Evolutionary conservation across 1,284 basidiomycete species (phyloP), one percentile per base, ranked within the genome.

Genomic region (Megacollybia platyphylla): DNA sequence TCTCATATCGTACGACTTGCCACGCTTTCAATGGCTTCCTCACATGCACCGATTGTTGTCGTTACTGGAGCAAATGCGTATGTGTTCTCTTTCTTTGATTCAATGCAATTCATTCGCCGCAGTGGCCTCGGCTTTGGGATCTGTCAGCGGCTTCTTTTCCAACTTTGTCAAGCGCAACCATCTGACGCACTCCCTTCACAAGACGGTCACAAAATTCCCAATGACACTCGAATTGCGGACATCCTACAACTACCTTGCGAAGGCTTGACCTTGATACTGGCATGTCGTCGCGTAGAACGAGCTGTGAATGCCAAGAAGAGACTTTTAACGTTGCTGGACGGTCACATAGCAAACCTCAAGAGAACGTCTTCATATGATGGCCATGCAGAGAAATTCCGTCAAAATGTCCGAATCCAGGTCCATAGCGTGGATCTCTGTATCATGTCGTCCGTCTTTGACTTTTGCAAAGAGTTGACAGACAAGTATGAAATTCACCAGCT

Each of bases 111-210:
- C 20, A 24, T 24, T 24, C 38, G 28, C 15, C 15, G 39, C 36
- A 92, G 90, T 41, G 89, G 90, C 44, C 71, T 92, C 26, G 90
- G 89, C 8, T 82, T 83, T 54, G 88, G 86, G 1, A 81, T 88
- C 40, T 91, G 88, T 61, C 76, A 85, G 46, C 79, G 87, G 41
- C 71, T 94, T 5, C 68, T 93, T 39, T 59, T 68, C 48, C 81
- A 88, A 54, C 67, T 92, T 15, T 76, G 76, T 4, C 63, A 67
- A 24, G 54, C 56, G 11, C 54, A 52, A 39, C 75, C 72, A 1
- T 57, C 65, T 11, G 79, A 82, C 52, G 66, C 71, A 0, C 53
- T 56, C 9, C 72, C 75, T 0, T 36, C 41, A 3, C 15, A 41
- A n/a, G 39, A 36, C 9, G 37, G 15, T 17, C 9, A 7, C 13